A percentile compares a stretch with the other conserved stretches of the same genome.
Evolutionary conservation across 2,329 filamentous ascomycete genomes (phyloP).

Genomic region (Colletotrichum sp.): DNA sequence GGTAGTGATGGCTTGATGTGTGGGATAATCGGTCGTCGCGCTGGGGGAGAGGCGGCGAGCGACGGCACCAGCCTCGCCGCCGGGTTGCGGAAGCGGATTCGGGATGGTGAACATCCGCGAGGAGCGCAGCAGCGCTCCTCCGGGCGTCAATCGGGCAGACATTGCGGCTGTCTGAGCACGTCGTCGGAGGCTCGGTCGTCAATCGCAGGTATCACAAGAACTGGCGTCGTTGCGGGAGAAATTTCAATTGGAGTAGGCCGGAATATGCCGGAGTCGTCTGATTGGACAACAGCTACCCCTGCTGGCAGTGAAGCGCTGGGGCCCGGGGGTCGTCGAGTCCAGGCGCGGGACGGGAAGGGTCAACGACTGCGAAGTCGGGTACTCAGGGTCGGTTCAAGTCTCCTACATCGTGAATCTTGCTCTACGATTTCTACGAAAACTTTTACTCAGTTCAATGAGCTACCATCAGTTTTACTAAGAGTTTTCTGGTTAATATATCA

Average conservation of each 20-base stretch:
- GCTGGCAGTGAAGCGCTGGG: not conserved
- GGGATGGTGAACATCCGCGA: constrained; percentile 93
- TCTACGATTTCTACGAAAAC: not conserved
- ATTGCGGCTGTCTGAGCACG: constrained; percentile 24
- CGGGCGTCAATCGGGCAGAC: constrained; percentile 54
- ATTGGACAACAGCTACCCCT: constrained; percentile 19
- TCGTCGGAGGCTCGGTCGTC: constrained; percentile 12
- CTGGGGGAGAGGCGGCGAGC: constrained; percentile 64
- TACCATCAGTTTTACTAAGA: not conserved
- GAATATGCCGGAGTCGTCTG: constrained; percentile 4
- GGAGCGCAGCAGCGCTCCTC: constrained; percentile 75
- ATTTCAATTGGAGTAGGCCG: constrained; percentile 19
- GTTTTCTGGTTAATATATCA: not conserved
- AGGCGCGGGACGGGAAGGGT: not conserved
- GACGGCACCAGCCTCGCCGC: constrained; percentile 51
- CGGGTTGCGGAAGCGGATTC: constrained; percentile 70
- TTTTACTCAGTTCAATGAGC: not conserved
- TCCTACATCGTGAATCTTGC: not conserved
- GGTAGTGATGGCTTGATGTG: constrained; percentile 81
- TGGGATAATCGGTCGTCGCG: constrained; percentile 80
- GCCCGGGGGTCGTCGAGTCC: not conserved
- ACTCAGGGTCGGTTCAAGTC: not conserved
- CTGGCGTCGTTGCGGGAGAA: constrained; percentile 8
- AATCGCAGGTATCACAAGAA: not conserved
- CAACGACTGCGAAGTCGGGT: not conserved